phyloP scores from a whole-genome alignment of 768 basidiomycete species.

The Hydnomerulius pinastri region DNA sequence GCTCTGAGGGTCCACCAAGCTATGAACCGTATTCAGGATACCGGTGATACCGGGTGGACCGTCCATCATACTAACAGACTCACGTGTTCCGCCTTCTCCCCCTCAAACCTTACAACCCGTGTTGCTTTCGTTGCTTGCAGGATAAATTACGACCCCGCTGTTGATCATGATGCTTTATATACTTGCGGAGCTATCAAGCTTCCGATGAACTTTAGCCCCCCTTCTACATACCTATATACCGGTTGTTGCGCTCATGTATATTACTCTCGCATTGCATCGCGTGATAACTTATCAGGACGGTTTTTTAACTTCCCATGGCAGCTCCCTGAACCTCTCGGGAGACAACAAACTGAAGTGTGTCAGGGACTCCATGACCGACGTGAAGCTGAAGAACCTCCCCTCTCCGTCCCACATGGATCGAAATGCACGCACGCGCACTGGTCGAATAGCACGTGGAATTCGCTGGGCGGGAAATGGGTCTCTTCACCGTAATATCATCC shows the following conservation, averaged over 20 bases:
- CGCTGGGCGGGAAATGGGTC: no score
- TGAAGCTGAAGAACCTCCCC: no score
- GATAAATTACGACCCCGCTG: conserved; percentile 14
- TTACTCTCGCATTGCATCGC: background rate
- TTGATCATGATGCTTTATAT: conserved; percentile 1
- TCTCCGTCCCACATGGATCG: no score
- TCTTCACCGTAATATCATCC: no score
- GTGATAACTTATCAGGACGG: background rate
- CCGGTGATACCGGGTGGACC: conserved; percentile 31
- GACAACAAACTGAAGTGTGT: no score
- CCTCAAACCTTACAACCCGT: conserved; percentile 4
- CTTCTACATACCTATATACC: background rate
- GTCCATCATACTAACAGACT: conserved; percentile 3
- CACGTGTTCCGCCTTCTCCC: conserved; percentile 8
- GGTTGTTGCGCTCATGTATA: background rate
- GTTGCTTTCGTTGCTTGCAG: background rate
- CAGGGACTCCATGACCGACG: no score
- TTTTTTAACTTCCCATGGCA: no score
- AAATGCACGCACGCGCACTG: no score
- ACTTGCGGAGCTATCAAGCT: no score
- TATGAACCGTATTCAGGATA: conserved; percentile 59
- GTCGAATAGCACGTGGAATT: no score
- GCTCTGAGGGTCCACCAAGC: conserved; percentile 42
- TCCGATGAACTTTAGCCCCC: background rate
- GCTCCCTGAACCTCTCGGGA: no score